phyloP scores from a whole-genome alignment of 768 basidiomycete genomes.

The Tricholoma saponaceum region DNA sequence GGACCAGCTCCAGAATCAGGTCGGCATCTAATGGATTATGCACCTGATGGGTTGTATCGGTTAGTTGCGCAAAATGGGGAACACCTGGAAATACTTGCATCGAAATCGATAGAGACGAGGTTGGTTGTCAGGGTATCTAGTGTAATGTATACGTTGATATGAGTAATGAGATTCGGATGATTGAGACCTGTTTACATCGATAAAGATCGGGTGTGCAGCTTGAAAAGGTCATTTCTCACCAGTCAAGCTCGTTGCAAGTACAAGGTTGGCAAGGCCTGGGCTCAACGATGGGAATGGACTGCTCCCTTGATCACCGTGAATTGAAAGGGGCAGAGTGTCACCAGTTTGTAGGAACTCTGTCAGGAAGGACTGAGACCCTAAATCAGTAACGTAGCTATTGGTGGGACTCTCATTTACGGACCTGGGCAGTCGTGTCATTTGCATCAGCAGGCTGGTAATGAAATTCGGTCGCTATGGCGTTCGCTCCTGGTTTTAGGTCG shows the following conservation, averaged over 20 bases:
- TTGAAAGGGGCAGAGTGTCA: constrained; percentile 42
- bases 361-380: constrained; percentile 43
- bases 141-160: constrained; percentile 51
- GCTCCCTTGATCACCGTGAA: constrained; percentile 55
- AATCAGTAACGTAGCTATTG: not conserved
- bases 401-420: constrained; percentile 8
- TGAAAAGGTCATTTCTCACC: constrained; percentile 28
- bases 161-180: constrained; percentile 52
- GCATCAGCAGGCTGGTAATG: constrained; percentile 62
- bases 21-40: constrained; percentile 57
- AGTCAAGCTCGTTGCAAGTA: constrained; percentile 42
- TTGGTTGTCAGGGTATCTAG: constrained; percentile 45
- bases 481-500: constrained; percentile 53
- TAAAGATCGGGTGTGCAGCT: too few relatives aligned
- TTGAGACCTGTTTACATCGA: constrained; percentile 35
- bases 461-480: constrained; percentile 54
- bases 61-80: not conserved
- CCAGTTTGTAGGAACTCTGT: constrained; percentile 54
- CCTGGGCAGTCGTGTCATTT: constrained; percentile 63
- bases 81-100: constrained; percentile 32
- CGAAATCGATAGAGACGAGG: constrained; percentile 51
- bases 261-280: constrained; percentile 50
- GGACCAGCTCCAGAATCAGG: constrained; percentile 52
- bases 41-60: constrained; percentile 25
- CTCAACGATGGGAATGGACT: constrained; percentile 60